Base-by-base conservation (phyloP, 805 yeast species). In the Saccharomycopsis sp. region DNA sequence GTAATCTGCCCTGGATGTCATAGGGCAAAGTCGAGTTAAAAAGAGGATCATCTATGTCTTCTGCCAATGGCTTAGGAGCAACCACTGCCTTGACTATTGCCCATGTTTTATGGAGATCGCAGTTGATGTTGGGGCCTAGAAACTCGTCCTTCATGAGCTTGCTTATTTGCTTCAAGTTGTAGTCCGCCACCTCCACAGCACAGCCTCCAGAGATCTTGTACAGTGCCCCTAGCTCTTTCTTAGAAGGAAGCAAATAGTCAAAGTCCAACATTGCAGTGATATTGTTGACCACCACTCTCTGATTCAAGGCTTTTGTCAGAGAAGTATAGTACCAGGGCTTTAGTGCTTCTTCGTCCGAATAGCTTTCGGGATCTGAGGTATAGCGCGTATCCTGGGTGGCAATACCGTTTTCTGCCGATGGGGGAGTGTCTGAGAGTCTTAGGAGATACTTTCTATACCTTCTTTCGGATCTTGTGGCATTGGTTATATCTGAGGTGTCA, bases 201-300 rank as follows among this genome's bases (percentile, higher is more conserved):
- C 75, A 77, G 53, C 80, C 84, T 2, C 89, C 90, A 55, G 81
- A 69, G 0, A 87, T 77, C 29, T 82, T 73, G 66, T 87, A 88
- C 57, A 83, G 88, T 47, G 77, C 71, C 0, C 92, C 94, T 50
- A 88, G 67, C 57, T 86, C 86, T 68, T 80, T 77, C 62, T 86
- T 83, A 16, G 91, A 85, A 0, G 97, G 96, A 40, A 90, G 79
- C 53, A 91, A 71, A 66, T 84, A 78, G 20, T 79, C 73, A 68
- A 86, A 85, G 66, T 90, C 92, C 58, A 78, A 74, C 1, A 84
- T 78, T 2, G 79, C 77, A 8, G 89, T 84, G n/a, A 80, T 68
- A 64, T 87, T 87, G 44, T 52, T 52, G 7, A 47, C 41, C 16
- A 40, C 23, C 34, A 37, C 15, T 24, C 50, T 53, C 18, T 16